These are phyloP conservation scores for Strobilomyces dryophilus DNA, from an alignment of 768 basidiomycete genomes.

Conservation along the genomic window DNA sequence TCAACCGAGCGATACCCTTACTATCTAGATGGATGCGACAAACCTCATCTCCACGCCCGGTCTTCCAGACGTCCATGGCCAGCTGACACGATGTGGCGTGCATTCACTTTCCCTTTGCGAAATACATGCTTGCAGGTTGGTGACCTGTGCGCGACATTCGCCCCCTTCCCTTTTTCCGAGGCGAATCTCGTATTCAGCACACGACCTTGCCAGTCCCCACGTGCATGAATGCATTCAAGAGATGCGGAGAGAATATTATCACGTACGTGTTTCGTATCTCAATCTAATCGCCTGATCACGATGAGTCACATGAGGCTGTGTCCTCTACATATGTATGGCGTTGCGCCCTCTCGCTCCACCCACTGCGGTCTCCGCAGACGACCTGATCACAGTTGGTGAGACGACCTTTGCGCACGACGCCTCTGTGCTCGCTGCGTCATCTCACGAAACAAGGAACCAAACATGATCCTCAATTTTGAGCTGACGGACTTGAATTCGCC, in stretches of 20 bases:
- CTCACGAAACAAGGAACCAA: constrained; percentile 53
- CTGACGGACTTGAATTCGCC: constrained; percentile 55
- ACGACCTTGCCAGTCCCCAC: constrained; percentile 42
- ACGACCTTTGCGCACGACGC: constrained; percentile 55
- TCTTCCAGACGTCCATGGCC: constrained; percentile 68
- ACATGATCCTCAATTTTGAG: constrained; percentile 67
- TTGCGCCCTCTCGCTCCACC: constrained; percentile 3
- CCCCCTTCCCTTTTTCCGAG: constrained; percentile 2
- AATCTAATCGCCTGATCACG: constrained; percentile 12
- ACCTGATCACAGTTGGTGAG: constrained; percentile 63
- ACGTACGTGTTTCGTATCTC: constrained; percentile 36
- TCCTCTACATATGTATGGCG: neutral
- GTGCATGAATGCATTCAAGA: constrained; percentile 67
- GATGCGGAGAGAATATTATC: constrained; percentile 59
- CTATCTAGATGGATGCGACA: constrained; percentile 61
- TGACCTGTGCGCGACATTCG: constrained; percentile 4
- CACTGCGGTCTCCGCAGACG: constrained; percentile 33
- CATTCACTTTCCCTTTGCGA: no score
- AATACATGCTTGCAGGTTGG: no score
- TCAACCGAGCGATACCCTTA: neutral
- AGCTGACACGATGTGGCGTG: no score
- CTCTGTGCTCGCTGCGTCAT: constrained; percentile 48
- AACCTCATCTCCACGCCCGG: constrained; percentile 58
- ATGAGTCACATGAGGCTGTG: constrained; percentile 4
- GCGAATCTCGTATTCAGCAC: neutral